Evolutionary conservation across 176 grass and related monocot genomes (phyloP).

Genomic region (Hyparrhenia diplandra): DNA sequence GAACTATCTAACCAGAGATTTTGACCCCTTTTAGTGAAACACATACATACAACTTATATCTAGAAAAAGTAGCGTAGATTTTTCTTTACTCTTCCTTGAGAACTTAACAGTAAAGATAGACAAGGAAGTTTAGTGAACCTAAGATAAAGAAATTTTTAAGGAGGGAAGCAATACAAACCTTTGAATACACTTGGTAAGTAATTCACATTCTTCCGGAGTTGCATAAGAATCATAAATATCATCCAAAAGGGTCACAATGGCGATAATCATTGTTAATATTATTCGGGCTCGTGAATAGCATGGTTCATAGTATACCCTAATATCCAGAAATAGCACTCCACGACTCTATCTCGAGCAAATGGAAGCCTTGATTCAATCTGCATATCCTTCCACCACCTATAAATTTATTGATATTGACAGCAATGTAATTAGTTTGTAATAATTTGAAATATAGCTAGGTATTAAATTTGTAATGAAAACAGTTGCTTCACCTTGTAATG

Average conservation of each 20-base stretch:
- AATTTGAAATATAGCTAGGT: neutral
- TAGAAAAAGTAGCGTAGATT: too few species aligned
- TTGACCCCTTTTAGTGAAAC: too few species aligned
- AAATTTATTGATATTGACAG: neutral
- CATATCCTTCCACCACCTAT: neutral
- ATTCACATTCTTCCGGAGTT: neutral
- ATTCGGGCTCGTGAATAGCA: neutral
- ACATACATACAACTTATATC: too few species aligned
- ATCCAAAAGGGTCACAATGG: neutral
- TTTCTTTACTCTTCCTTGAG: neutral
- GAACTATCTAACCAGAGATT: too few species aligned
- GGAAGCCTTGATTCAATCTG: neutral
- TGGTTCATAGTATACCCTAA: neutral
- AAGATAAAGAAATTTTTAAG: neutral
- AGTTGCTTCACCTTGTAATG: neutral
- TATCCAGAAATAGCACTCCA: neutral
- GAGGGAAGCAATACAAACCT: neutral
- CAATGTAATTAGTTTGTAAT: neutral
- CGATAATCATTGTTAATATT: neutral
- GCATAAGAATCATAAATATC: slow-evolving; percentile 12
- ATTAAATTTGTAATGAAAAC: neutral
- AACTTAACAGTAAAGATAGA: neutral
- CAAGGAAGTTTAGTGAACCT: neutral
- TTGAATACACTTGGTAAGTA: neutral
- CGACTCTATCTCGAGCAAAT: neutral